Base-by-base conservation (phyloP, 1,139 yeast species). In the Suhomyces panamericanus region DNA sequence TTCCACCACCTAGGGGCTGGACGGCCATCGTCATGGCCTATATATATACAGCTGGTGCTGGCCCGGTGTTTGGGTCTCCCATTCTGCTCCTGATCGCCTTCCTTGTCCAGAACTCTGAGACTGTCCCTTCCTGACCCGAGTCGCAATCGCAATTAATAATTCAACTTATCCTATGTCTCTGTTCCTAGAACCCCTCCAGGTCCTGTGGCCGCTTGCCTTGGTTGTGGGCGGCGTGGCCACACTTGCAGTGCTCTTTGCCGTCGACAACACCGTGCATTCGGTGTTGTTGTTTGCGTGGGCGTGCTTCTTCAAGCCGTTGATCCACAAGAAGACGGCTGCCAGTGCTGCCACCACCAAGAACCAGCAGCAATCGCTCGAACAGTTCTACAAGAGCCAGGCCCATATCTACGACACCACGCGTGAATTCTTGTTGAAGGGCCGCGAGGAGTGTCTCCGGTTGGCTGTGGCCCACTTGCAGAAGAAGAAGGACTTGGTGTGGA, bases 341-440 rank as follows among this genome's bases (percentile, higher is more conserved):
- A 39, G 39, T 20, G 32, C 47, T 24, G 16, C 30, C 14, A 72
- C 69, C 44, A 63, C 63, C 15, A 56, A 64, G 29, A 75, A 77
- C 51, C 87, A 85, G 58, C 91, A 85, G 58, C 77, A 77, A 26
- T 81, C 84, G 15, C 72, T 87, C 49, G 96, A 87, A 60, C 67
- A 75, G 34, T 87, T 87, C 59, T 87, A 87, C 66, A 78, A 80
- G 55, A 82, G 81, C 42, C 96, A 87, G 61, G 95, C 95, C 12
- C 80, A 77, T 46, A 76, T 86, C 44, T 87, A 87, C 60, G 95
- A 87, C 58, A 66, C 78, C 41, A 86, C 95, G 1, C 76, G 95
- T 56, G 70, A 74, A 42, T 67, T 75, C 38, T 71, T 87, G 33
- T 73, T 87, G 50, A 79, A 85, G 60, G 96, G 96, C 13, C 75